Evolutionary conservation across 2,329 filamentous ascomycete species (phyloP).

Genomic region (Aspergillus unguis): DNA sequence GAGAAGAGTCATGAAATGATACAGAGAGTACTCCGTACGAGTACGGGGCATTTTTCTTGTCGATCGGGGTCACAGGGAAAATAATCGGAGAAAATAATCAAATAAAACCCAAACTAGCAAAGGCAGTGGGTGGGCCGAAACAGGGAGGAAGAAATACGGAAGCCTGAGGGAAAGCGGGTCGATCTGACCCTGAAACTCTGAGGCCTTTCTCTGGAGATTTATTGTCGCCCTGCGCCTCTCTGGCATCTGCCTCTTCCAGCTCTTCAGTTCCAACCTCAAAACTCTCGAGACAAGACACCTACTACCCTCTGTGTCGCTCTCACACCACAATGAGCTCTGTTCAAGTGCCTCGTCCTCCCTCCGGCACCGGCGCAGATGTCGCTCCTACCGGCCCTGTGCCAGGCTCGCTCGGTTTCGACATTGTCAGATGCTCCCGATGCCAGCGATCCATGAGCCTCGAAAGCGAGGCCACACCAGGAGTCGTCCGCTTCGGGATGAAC

Average conservation of each 20-base stretch:
- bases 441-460: constrained; percentile 47
- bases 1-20: too few species aligned
- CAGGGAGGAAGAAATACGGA: constrained; percentile 9
- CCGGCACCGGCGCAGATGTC: constrained; percentile 22
- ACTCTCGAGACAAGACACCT: neutral
- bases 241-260: constrained; percentile 1
- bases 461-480: constrained; percentile 33
- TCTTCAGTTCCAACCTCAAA: neutral
- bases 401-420: constrained; percentile 32
- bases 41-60: too few species aligned
- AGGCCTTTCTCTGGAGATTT: neutral
- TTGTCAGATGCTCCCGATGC: constrained; percentile 48
- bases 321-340: constrained; percentile 33
- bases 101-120: neutral
- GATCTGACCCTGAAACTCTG: constrained; percentile 23
- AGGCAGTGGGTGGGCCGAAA: constrained; percentile 4
- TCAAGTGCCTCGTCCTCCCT: constrained; percentile 30
- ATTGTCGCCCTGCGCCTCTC: constrained; percentile 11
- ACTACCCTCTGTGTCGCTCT: neutral
- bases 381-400: constrained; percentile 24
- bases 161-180: constrained; percentile 20
- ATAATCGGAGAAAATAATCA: neutral
- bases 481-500: constrained; percentile 48
- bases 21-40: too few species aligned
- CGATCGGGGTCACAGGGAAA: neutral